Base-by-base conservation (phyloP, 108 stramenopile genomes). In the Epithemia pelagica region DNA sequence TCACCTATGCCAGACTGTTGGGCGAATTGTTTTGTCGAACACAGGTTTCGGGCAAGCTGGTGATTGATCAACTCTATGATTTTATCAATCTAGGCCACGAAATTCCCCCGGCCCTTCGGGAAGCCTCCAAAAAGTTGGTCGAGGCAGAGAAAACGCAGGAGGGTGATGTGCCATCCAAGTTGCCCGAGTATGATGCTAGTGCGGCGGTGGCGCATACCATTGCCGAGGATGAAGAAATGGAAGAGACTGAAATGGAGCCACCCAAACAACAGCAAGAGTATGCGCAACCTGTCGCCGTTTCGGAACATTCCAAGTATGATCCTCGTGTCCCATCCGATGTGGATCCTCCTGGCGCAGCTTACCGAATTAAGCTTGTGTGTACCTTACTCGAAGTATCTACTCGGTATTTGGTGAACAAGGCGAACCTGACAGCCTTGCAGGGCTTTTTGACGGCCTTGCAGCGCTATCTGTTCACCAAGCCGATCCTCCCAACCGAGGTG, bases 381-480 rank as follows among this genome's bases (percentile, higher is more conserved):
- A 82, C 85, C 0, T 72, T 97, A 19, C 78, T 98, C 26, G 88
- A 96, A 59, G 80, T 87, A 30, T 75, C 74, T 30, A 77, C 86
- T n/a, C 70, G 81, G 46, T 75, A 73, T 29, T 68, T 95, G 51
- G 87, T 93, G 8, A 82, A 86, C 0, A 57, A 66, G 29, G 84
- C 66, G 65, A 87, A 85, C 54, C 77, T 83, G 21, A 28, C 74
- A 5, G 88, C 82, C 52, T 54, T 95, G 29, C 78, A 81, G 30
- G 77, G 63, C 15, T 89, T 87, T 52, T 79, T 97, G 30, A 67
- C 90, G 0, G 77, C 90, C 32, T 94, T 96, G 52, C 96, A 96
- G 64, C 70, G 96, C 23, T 98, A 98, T 69, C 85, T 98, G 54
- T 95, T 98, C 66, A 92, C 90, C 30, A 98, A 98, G 73, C 70